Evolutionary conservation across 2,329 filamentous ascomycete genomes (phyloP), one percentile per base, ranked within the genome.

Genomic region (Colletotrichum spinosum): DNA sequence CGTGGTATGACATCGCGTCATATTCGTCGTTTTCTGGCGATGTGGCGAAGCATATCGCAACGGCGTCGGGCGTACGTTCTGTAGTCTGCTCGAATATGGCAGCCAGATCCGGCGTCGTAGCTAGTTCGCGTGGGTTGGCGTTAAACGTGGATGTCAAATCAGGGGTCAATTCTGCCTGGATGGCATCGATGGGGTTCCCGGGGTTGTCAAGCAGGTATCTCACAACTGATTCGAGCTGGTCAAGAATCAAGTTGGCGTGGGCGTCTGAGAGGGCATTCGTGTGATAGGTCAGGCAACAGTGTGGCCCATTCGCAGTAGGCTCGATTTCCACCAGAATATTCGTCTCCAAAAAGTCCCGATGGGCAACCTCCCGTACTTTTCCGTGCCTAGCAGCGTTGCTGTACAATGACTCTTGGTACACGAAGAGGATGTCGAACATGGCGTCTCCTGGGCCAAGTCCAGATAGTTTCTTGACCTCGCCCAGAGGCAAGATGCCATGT

Each of bases 401-500:
- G 72, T 80, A 77, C 1, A 91, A 79, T 0, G 90, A 91, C 72
- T 97, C 90, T 71, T 97, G 94, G 83, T 94, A 97, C 0, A 94
- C 89, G 71, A 97, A 90, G 0, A 97, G 80, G 1, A 90, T 84
- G 69, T 97, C 92, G 70, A 95, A 97, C 0, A 97, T 77, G 1
- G 78, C 77, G 44, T 87, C 83, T 1, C 84, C 80, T 1, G 87
- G 81, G 35, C 83, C 78, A 1, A 90, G 66, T 0, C 83, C 85
- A 3, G 84, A 86, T 1, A 84, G 76, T 69, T 85, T 87, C 71
- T 88, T 90, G 69, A 97, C 92, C 2, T 93, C 88, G 1, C 86
- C 79, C 2, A 97, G 81, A 0, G 92, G 84, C 6, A 94, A 72
- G 1, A 80, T 80, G 25, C 85, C 86, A 73, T 95, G 83, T 13